A percentile compares a stretch with the other conserved stretches of the same genome.
Conservation (phyloP, 345 rosid genomes). For the rapeseed (Brassica napus) region Da-Ae NC_063452.1:25018501-25019000, state of each 20-base stretch:
- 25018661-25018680: not conserved
- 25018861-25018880: constrained; percentile 41
- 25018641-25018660: not conserved
- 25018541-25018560: constrained; percentile 58
- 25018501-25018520: constrained; percentile 81
- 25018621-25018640: constrained; percentile 54
- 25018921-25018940: constrained; percentile 59
- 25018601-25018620: constrained; percentile 76
- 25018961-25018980: constrained; percentile 56
- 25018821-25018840: constrained; percentile 56
- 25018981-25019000: constrained; percentile 62
- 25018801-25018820: constrained; percentile 68
- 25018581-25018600: constrained; percentile 49
- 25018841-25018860: constrained; percentile 53
- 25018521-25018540: constrained; percentile 73
- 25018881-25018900: constrained; percentile 35
- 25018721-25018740: constrained; percentile 53
- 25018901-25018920: constrained; percentile 62
- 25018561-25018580: constrained; percentile 42
- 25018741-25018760: constrained; percentile 70
- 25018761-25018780: constrained; percentile 64
- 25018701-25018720: constrained; percentile 52
- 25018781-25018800: constrained; percentile 73
- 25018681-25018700: not conserved
- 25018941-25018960: constrained; percentile 68